Conservation (phyloP, 768 basidiomycete species). For the Plicaturopsis crispa region DNA sequence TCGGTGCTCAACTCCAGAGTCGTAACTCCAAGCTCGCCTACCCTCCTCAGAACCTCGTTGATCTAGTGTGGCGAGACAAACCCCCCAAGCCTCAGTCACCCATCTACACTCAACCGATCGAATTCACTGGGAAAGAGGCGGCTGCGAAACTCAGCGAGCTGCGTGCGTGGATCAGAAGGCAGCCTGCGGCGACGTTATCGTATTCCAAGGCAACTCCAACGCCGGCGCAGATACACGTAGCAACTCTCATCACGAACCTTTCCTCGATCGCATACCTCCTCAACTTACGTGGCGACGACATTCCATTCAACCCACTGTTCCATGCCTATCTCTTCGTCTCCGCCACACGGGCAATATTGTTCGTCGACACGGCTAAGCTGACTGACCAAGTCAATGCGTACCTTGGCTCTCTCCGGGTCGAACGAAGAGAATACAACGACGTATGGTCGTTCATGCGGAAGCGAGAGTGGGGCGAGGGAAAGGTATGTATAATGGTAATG, state of each 20-base stretch:
- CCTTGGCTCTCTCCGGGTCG: constrained; percentile 47
- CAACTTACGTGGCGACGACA: constrained; percentile 85
- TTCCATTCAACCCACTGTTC: constrained; percentile 90
- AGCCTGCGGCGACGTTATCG: constrained; percentile 50
- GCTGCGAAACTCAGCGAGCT: constrained; percentile 62
- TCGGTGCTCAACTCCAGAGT: constrained; percentile 47
- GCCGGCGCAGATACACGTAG: constrained; percentile 55
- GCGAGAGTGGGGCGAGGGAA: constrained; percentile 75
- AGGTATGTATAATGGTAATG: constrained; percentile 30
- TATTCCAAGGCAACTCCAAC: constrained; percentile 59
- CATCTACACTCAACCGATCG: constrained; percentile 60
- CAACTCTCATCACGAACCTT: constrained; percentile 61
- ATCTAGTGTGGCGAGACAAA: constrained; percentile 75
- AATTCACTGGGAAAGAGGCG: constrained; percentile 64
- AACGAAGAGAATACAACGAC: constrained; percentile 62
- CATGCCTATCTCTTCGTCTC: constrained; percentile 79
- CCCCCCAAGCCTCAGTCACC: constrained; percentile 59
- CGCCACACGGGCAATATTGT: constrained; percentile 54
- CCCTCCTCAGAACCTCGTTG: constrained; percentile 78
- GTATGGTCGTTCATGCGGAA: constrained; percentile 73
- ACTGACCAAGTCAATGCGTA: constrained; percentile 50
- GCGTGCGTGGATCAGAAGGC: constrained; percentile 58
- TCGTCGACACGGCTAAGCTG: constrained; percentile 67
- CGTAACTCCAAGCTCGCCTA: constrained; percentile 65
- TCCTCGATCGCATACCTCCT: constrained; percentile 78